Evolutionary conservation across 1,284 basidiomycete genomes (phyloP), one percentile per base, ranked within the genome.

Genomic region (Sporisorium exsertum): DNA sequence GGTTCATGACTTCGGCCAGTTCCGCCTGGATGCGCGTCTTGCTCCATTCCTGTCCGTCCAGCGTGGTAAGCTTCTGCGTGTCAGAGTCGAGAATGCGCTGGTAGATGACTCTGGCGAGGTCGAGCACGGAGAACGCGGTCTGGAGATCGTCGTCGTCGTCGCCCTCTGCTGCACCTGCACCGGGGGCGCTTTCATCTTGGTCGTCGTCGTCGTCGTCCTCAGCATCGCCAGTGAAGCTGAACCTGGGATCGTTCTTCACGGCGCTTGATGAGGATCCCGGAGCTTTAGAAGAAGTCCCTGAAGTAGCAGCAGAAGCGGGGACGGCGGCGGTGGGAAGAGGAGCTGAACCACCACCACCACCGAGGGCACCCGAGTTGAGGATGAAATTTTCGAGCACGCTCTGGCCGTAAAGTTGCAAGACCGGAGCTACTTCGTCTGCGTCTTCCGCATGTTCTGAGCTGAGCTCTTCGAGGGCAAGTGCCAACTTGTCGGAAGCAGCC

Each of bases 1-100:
- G 72, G 62, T 84, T 84, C 46, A 81, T 66, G n/a, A 84, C 82
- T 50, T 84, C 82, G 12, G 81, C 82, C 12, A 84, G 69, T 42
- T 83, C 80, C 10, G 67, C 66, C 49, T 77, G 68, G 45, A 84
- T 60, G 33, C 69, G 60, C 5, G 52, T 52, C 29, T 72, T 62
- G 58, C 60, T 40, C 78, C 78, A 75, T 15, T 49, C 58, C 32
- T 81, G 67, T 6, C 73, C 80, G 2, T 83, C 70, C 12, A 83
- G 56, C 10, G 80, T 81, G 7, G 54, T 67, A 18, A 84, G 73
- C 13, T 62, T 58, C 9, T 50, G 51, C 4, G 33, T 12, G 9
- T 61, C 58, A 13, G 60, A 51, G 6, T 54, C 57, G 20, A 84
- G 64, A 18, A 78, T 58, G 33, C 80, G 78, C 53, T 82, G 54